Base-by-base conservation (phyloP, 257 asterid genomes). In the Voacanga thouarsii region DNA sequence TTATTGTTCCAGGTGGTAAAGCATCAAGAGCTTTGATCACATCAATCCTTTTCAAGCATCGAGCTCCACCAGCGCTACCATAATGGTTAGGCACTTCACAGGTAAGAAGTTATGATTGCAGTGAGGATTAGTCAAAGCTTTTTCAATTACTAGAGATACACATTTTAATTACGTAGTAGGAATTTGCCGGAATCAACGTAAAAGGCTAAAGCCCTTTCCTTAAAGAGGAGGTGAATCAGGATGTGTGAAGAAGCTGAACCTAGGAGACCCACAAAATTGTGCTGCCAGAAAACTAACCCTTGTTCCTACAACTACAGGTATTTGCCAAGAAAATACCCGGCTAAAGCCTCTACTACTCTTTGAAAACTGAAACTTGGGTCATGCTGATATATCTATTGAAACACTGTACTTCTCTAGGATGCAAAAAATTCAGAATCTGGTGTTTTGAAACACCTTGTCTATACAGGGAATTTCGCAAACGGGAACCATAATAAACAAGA, bases 11-110 rank as follows among this genome's bases (percentile, higher is more conserved):
- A 6, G 72, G 74, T 26, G 89, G 89, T 56, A 86, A 79, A 68
- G 85, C 84, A 76, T 81, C 74, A 23, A 86, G 74, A 23, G 82
- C 77, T 19, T 83, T 78, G 10, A 86, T 59, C n/a, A 86, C 81
- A 45, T 83, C 89, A 24, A 72, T 49, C 81, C 89, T 83, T 50
- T 79, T 83, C 61, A 86, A 45, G 77, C 89, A 83, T 16, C 87
- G 87, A 77, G 61, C 65, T 76, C 83, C 89, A 7, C 85, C 84
- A 33, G 37, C 53, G 63, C 85, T 81, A 53, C 49, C 44, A 19
- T 60, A 75, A 41, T 2, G 28, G 6, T 56, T 51, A 28, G 9
- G 63, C 12, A 37, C 23, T 56, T 23, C 18, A 60, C 23, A 26
- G 41, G 39, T 16, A 3, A 75, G 28, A 41, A 75, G 26, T 7